Conservation (phyloP, 2,329 filamentous ascomycete genomes). For the Penicillium freii region DNA sequence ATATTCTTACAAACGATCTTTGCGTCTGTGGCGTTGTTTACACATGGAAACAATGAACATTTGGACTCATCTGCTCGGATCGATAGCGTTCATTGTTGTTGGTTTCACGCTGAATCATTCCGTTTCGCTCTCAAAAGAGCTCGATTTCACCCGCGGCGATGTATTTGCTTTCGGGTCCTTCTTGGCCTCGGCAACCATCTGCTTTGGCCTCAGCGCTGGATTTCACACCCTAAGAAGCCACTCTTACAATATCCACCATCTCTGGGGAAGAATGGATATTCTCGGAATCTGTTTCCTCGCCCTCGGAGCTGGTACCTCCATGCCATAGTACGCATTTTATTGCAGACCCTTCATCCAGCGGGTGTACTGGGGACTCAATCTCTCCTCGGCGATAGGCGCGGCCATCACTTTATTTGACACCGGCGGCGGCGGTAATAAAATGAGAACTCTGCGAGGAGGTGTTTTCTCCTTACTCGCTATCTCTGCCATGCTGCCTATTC, state of each 20-base stretch:
- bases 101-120: neutral
- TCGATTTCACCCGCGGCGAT: constrained; percentile 1
- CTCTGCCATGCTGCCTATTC: constrained; percentile 31
- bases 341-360: constrained; percentile 17
- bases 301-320: constrained; percentile 18
- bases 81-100: neutral
- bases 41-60: constrained; percentile 18
- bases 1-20: constrained; percentile 23
- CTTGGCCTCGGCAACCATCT: constrained; percentile 5
- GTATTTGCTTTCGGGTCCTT: constrained; percentile 11
- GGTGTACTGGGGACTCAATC: constrained; percentile 26
- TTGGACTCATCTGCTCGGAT: constrained; percentile 9
- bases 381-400: constrained; percentile 12
- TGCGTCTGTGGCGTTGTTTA: constrained; percentile 20
- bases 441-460: constrained; percentile 25
- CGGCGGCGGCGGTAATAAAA: constrained; percentile 27
- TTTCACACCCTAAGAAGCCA: constrained; percentile 33
- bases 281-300: constrained; percentile 27
- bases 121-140: neutral
- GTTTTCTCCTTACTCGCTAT: constrained; percentile 25
- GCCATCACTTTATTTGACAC: constrained; percentile 28
- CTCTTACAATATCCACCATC: constrained; percentile 30
- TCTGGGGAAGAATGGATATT: constrained; percentile 32
- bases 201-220: constrained; percentile 9
- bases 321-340: constrained; percentile 30